Conservation (phyloP, 2,329 filamentous ascomycete species). For the Myriosclerotinia curreyana region DNA sequence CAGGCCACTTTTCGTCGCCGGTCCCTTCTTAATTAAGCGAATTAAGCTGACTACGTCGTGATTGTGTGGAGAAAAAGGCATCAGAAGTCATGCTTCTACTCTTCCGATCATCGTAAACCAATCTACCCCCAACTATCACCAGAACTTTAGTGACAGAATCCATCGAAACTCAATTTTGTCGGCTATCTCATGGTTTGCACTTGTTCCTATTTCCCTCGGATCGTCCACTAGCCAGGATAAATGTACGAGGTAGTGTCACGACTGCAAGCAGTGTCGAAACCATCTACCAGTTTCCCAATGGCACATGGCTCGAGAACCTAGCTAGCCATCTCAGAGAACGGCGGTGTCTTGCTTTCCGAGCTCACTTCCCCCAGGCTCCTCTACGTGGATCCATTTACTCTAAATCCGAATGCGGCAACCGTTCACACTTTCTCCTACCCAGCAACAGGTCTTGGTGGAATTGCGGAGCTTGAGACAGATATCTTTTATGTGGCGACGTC, state of each 20-base stretch:
- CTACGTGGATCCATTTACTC: background rate
- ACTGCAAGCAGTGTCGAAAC: background rate
- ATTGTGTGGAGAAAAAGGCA: too few species aligned
- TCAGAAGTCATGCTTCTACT: too few species aligned
- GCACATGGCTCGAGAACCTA: background rate
- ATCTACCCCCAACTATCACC: too few species aligned
- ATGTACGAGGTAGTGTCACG: background rate
- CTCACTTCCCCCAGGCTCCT: background rate
- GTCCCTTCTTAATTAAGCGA: too few species aligned
- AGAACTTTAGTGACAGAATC: too few species aligned
- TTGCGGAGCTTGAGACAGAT: too few species aligned
- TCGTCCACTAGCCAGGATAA: background rate
- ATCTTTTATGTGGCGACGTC: too few species aligned
- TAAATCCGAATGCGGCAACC: background rate
- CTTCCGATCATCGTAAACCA: too few species aligned
- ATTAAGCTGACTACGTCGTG: too few species aligned
- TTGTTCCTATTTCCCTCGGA: slow-evolving; percentile 28
- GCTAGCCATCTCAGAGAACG: background rate
- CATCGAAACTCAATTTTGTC: too few species aligned
- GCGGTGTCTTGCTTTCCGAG: background rate
- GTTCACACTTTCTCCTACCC: background rate
- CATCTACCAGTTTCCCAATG: background rate
- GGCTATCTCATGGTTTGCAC: too few species aligned
- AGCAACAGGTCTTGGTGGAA: background rate
- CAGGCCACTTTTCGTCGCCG: too few species aligned